Evolutionary conservation across 164 flowering plant genomes (phyloP), one percentile per base, ranked within the genome.

Genomic region (Nelumbo lutea): DNA sequence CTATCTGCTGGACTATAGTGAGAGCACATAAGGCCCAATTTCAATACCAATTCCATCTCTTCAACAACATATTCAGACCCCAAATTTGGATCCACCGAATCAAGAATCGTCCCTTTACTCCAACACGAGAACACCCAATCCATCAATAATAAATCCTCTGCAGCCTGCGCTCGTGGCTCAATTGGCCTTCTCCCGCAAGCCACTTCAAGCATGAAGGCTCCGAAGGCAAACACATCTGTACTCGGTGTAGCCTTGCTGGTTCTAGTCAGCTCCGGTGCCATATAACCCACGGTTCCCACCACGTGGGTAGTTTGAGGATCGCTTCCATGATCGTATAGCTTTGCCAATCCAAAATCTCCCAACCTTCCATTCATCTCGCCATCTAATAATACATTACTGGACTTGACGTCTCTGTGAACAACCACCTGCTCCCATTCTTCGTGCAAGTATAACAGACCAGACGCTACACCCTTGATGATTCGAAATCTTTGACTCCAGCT

Each of bases 401-500:
- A 76, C 55, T 82, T 82, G 5, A 82, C 61, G 13, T 82, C 85
- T 72, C 85, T 75, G 51, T 82, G 85, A 27, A 82, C 62, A 11
- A 83, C 83, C 0, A 75, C 73, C 59, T 78, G 76, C 10, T 73
- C 83, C 80, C 86, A 83, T 9, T 67, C 81, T 70, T 82, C 79
- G 42, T 80, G 85, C 10, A 82, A 51, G 42, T 78, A 82, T 0
- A 75, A 27, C 1, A 83, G 61, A 7, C 82, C 84, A 0, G 78
- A 68, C 0, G 83, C 86, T 9, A 80, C 81, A 4, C 80, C 83
- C 66, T 73, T 79, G 38, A 83, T 60, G 42, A 83, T 70, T 11
- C 45, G 48, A 52, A 75, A 77, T 44, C 86, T 72, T n/a, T 77
- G 80, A 7, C 38, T 14, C 85, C 85, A 82, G 41, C 42, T 66